Evolutionary conservation across 2,329 filamentous ascomycete genomes (phyloP).

Genomic region (Ilyonectria mors-panacis): DNA sequence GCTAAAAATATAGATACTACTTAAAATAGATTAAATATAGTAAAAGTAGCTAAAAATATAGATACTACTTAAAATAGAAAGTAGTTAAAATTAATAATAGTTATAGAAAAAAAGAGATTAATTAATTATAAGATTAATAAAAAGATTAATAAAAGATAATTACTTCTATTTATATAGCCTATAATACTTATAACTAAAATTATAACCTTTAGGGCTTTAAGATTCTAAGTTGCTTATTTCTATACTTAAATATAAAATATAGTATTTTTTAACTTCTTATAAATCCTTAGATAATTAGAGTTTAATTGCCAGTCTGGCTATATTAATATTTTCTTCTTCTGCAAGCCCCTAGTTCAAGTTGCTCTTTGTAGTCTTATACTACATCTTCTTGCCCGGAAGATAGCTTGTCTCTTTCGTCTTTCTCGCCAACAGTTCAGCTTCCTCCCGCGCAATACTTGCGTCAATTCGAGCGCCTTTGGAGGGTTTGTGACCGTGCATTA

Average conservation of each 20-base stretch:
- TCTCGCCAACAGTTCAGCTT: conserved; percentile 10
- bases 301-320: conserved; percentile 7
- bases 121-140: too few species aligned
- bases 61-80: neutral
- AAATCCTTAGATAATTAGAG: conserved; percentile 1
- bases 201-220: too few species aligned
- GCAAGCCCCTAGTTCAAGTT: conserved; percentile 2
- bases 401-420: conserved; percentile 2
- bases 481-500: conserved; percentile 10
- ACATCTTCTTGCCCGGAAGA: conserved; percentile 15
- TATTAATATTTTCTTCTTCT: conserved; percentile 5
- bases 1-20: neutral
- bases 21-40: neutral
- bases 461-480: conserved; percentile 13
- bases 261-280: too few species aligned
- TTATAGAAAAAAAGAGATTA: neutral
- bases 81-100: neutral
- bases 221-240: too few species aligned
- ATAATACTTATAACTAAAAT: too few species aligned
- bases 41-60: neutral
- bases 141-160: too few species aligned
- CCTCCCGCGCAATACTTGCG: conserved; percentile 15
- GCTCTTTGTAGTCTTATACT: conserved; percentile 7
- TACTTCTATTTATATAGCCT: too few species aligned
- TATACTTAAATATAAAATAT: too few species aligned